Percentiles rank a stretch among this genome's conserved stretches.
Evolutionary conservation across 129 eudicot species (phyloP).

Genomic region (Solidago caesia): DNA sequence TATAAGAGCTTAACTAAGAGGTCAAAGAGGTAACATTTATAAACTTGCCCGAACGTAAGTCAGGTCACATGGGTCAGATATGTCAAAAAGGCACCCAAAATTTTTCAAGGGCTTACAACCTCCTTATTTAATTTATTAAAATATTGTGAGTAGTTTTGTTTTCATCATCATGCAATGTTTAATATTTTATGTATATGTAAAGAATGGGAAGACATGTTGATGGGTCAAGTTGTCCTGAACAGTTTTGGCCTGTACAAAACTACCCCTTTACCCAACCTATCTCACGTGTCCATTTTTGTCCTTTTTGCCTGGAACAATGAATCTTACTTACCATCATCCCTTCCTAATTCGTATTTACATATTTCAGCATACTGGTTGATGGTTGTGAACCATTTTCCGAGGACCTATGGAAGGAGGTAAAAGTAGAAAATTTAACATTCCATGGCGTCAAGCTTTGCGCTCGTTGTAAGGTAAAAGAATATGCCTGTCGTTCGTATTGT

Average conservation of each 20-base stretch:
- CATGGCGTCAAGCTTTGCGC: conserved; percentile 66
- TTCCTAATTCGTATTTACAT: background rate
- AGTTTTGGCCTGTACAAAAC: background rate
- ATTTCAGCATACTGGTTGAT: conserved; percentile 66
- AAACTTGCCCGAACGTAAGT: too few relatives aligned
- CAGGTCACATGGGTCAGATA: background rate
- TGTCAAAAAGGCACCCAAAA: background rate
- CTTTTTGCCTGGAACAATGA: background rate
- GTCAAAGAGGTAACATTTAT: background rate
- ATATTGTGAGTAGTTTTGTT: background rate
- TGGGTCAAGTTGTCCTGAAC: too few relatives aligned
- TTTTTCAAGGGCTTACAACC: background rate
- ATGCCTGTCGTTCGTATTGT: background rate
- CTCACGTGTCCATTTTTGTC: background rate
- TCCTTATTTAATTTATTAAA: background rate
- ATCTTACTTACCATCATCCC: background rate
- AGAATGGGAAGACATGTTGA: too few relatives aligned
- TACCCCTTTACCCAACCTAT: background rate
- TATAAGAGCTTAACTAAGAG: too few relatives aligned
- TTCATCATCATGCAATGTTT: background rate
- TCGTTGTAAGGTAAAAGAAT: conserved; percentile 71
- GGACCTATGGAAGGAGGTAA: conserved; percentile 80
- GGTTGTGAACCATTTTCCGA: conserved; percentile 83
- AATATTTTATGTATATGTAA: too few relatives aligned
- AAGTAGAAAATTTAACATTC: conserved; percentile 46